Percentiles rank a stretch among this genome's conserved stretches.
These are phyloP conservation scores for Auriculariales sp. DNA, from an alignment of 768 basidiomycete species.

Conservation along the genomic window DNA sequence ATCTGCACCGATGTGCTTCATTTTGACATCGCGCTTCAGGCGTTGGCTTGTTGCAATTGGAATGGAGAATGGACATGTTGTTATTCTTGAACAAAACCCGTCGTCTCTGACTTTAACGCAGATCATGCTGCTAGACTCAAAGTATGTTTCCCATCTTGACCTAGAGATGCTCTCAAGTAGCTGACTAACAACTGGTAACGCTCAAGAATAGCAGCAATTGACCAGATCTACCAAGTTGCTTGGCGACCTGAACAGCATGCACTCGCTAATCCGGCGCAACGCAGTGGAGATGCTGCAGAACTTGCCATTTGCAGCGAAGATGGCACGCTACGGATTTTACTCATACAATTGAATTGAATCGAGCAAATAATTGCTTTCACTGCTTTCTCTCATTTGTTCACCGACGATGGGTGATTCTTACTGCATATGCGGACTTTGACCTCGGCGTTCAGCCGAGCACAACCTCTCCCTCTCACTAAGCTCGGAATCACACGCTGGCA, in stretches of 20 bases:
- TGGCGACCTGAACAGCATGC: constrained; percentile 46
- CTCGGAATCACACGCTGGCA: too few species aligned
- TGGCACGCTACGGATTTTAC: constrained; percentile 70
- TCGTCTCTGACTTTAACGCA: constrained; percentile 30
- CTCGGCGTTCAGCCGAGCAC: too few species aligned
- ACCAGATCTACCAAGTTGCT: constrained; percentile 65
- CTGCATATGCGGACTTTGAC: too few species aligned
- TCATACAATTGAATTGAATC: constrained; percentile 25
- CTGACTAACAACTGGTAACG: not conserved
- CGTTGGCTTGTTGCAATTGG: constrained; percentile 60
- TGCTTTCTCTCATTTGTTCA: too few species aligned
- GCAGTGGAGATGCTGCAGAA: constrained; percentile 19
- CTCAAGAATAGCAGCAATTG: constrained; percentile 53
- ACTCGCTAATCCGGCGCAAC: too few species aligned
- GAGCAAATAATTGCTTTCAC: constrained; percentile 1
- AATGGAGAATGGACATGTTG: constrained; percentile 65
- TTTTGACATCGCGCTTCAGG: constrained; percentile 13
- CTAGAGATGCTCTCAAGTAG: constrained; percentile 4
- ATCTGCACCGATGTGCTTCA: constrained; percentile 5
- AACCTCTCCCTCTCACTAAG: too few species aligned
- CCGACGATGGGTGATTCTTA: too few species aligned
- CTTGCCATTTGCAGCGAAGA: constrained; percentile 89
- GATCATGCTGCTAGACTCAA: constrained; percentile 30
- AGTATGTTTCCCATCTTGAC: constrained; percentile 25
- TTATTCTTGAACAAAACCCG: constrained; percentile 28